phyloP scores from a whole-genome alignment of 2,329 filamentous ascomycete species.

The Ceratocystis papillata region DNA sequence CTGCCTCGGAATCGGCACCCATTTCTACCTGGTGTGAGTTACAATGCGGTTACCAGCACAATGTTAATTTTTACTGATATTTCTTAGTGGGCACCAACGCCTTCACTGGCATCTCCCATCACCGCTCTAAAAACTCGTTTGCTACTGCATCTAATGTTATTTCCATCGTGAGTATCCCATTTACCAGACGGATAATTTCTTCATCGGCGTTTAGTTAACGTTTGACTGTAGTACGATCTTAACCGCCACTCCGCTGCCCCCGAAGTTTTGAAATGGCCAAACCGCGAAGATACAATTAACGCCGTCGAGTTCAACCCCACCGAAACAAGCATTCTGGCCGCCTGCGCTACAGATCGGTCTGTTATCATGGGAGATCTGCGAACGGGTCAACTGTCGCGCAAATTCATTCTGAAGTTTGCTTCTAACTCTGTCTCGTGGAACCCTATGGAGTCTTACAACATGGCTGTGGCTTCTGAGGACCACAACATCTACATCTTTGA shows the following conservation, averaged over 20 bases:
- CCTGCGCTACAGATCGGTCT: slow-evolving; percentile 72
- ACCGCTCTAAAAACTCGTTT: slow-evolving; percentile 67
- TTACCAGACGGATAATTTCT: not conserved
- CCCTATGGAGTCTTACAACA: slow-evolving; percentile 92
- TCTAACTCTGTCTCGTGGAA: slow-evolving; percentile 85
- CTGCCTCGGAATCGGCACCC: slow-evolving; percentile 55
- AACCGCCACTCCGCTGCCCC: slow-evolving; percentile 68
- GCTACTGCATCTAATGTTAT: slow-evolving; percentile 68
- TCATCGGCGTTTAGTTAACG: not conserved
- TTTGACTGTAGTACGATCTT: slow-evolving; percentile 56
- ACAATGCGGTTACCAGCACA: not conserved
- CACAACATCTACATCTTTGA: slow-evolving; percentile 86
- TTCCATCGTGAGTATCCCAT: slow-evolving; percentile 42
- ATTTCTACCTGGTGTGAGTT: slow-evolving; percentile 57
- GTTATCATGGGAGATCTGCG: slow-evolving; percentile 87
- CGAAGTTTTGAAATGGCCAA: slow-evolving; percentile 79
- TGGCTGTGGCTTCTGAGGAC: slow-evolving; percentile 87
- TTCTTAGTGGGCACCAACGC: slow-evolving; percentile 55
- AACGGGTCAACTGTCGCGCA: slow-evolving; percentile 70
- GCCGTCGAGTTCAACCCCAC: slow-evolving; percentile 83
- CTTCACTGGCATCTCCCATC: slow-evolving; percentile 75
- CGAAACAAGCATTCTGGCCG: slow-evolving; percentile 82
- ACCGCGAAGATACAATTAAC: slow-evolving; percentile 79
- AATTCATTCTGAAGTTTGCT: slow-evolving; percentile 69
- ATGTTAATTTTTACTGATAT: not conserved